Evolutionary conservation across 1,139 yeast species (phyloP), one percentile per base, ranked within the genome.

Genomic region (Lodderomyces parapsilosis): DNA sequence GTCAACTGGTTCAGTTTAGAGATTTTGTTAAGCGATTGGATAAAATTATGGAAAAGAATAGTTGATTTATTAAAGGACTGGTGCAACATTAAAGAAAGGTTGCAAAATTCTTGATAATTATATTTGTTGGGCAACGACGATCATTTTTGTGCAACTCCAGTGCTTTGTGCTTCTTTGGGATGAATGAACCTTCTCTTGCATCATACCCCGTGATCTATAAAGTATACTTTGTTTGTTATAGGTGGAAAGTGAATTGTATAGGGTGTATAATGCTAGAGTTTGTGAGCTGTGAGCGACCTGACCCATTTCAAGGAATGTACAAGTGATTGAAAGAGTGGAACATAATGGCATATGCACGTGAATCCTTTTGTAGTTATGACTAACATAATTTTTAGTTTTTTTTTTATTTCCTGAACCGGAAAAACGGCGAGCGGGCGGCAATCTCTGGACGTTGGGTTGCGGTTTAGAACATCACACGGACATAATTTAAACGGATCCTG

Each of bases 1-100:
- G 49, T n/a, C 40, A 45, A 25, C 43, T 43, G 33, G 39, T 39
- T 10, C 47, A 47, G 9, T 49, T 49, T 36, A n/a, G 41, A 4
- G 42, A 41, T 18, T 41, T 49, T 18, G 47, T 49, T 3, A 23
- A 38, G 32, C 34, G 50, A 42, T 38, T 49, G 28, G 50, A 49
- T 25, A 42, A 39, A 34, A 32, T 49, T n/a, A 27, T 49, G 20
- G 43, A 30, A n/a, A 34, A 30, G 23, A 31, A 27, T 19, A 15
- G 40, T 13, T 10, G 7, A 23, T 7, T 8, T 5, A 6, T n/a
- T n/a, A 34, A 3, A 19, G 4, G n/a, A 6, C 22, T 19, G n/a
- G n/a, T n/a, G n/a, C n/a, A 8, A n/a, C 13, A 13, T 24, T n/a
- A n/a, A 27, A 27, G 11, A 11, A 15, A 30, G 19, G 33, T 30